Conservation (phyloP, 2,329 filamentous ascomycete species). For the Cladophialophora chaetospira region DNA sequence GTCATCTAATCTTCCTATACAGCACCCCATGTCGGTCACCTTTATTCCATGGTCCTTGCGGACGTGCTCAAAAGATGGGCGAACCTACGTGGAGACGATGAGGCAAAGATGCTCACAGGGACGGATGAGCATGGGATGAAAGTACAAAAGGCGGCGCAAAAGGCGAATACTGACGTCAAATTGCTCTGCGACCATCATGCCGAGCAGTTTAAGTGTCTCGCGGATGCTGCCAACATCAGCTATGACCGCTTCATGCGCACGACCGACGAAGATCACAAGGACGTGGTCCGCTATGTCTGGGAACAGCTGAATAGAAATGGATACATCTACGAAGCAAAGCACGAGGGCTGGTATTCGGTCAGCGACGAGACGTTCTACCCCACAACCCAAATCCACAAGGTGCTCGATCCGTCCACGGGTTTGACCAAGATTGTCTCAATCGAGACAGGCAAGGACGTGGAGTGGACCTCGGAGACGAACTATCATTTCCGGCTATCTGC, state of each 20-base stretch:
- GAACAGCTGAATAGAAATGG: conserved; percentile 71
- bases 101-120: conserved; percentile 79
- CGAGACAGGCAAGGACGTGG: conserved; percentile 89
- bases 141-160: conserved; percentile 81
- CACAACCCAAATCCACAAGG: conserved; percentile 69
- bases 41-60: conserved; percentile 88
- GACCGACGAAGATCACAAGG: conserved; percentile 77
- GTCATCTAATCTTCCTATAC: conserved; percentile 12
- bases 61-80: conserved; percentile 95
- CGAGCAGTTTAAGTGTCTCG: conserved; percentile 62
- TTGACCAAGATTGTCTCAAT: conserved; percentile 76
- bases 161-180: conserved; percentile 71
- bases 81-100: conserved; percentile 65
- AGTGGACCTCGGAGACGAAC: conserved; percentile 91
- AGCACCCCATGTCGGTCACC: conserved; percentile 92
- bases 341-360: conserved; percentile 95
- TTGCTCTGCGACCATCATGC: conserved; percentile 87
- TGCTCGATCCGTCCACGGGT: conserved; percentile 77
- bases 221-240: conserved; percentile 66
- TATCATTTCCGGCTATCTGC: conserved; percentile 92
- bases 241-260: conserved; percentile 92
- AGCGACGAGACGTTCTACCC: conserved; percentile 97
- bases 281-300: conserved; percentile 90
- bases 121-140: conserved; percentile 99
- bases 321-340: conserved; percentile 80